These are phyloP conservation scores for Aureobasidium sp. DNA, from an alignment of 2,329 filamentous ascomycete species.

Conservation along the genomic window DNA sequence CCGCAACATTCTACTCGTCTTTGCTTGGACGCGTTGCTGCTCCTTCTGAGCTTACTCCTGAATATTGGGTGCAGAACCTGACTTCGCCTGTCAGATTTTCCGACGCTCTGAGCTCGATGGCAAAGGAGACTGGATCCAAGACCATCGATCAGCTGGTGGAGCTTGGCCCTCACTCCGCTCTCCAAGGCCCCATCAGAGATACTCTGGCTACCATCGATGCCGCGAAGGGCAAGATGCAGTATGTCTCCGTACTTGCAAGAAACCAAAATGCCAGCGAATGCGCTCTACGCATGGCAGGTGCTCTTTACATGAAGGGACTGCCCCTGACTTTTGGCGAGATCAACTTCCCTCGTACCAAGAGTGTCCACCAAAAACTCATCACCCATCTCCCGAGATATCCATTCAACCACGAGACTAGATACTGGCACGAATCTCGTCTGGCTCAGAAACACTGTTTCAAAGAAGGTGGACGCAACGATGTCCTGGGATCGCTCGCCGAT, in stretches of 20 bases:
- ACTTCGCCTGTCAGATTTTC: constrained; percentile 35
- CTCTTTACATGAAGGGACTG: background rate
- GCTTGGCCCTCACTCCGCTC: constrained; percentile 36
- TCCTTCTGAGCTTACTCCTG: constrained; percentile 15
- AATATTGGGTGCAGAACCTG: constrained; percentile 42
- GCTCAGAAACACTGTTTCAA: constrained; percentile 5
- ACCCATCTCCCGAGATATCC: constrained; percentile 15
- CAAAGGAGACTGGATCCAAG: background rate
- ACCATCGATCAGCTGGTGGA: constrained; percentile 29
- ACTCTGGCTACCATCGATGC: constrained; percentile 20
- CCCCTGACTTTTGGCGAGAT: background rate
- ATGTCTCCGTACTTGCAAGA: constrained; percentile 6
- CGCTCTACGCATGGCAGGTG: constrained; percentile 1
- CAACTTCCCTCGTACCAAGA: constrained; percentile 3
- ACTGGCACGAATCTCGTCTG: constrained; percentile 14
- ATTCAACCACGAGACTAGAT: constrained; percentile 14
- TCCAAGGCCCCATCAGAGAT: constrained; percentile 29
- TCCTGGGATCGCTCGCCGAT: constrained; percentile 6
- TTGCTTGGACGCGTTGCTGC: constrained; percentile 8
- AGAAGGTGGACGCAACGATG: background rate
- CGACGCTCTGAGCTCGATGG: constrained; percentile 27
- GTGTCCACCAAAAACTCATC: background rate
- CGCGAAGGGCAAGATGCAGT: constrained; percentile 3
- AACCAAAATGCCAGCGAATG: background rate
- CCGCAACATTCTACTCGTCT: constrained; percentile 12